Evolutionary conservation across 139 green algal genomes (phyloP).

Genomic region (Chlamydomonas applanata): DNA sequence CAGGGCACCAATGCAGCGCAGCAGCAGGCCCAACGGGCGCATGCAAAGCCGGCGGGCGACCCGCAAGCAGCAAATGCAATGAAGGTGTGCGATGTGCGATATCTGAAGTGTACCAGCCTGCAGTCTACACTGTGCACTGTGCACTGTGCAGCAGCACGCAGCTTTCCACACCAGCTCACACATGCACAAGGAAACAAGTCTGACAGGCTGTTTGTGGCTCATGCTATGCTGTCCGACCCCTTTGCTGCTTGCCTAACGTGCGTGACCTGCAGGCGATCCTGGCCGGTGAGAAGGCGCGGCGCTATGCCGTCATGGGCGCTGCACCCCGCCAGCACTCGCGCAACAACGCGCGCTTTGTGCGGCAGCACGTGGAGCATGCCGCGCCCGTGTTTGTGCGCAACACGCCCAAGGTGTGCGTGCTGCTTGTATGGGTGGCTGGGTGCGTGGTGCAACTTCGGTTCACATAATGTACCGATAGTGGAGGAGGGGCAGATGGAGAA

Average conservation of each 20-base stretch:
- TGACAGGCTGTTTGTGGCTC: too few species aligned
- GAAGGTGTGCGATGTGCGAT: too few species aligned
- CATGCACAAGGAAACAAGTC: too few species aligned
- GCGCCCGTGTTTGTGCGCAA: background rate
- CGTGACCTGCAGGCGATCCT: slow-evolving; percentile 1
- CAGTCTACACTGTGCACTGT: too few species aligned
- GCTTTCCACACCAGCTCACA: too few species aligned
- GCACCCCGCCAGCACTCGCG: slow-evolving; percentile 1
- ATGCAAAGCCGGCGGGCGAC: background rate
- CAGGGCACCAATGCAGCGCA: background rate
- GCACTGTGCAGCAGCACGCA: too few species aligned
- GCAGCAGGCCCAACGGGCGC: background rate
- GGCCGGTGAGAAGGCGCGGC: slow-evolving; percentile 3
- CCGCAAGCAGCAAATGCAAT: background rate
- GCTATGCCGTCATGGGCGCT: background rate
- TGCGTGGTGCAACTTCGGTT: too few species aligned
- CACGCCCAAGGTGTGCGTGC: slow-evolving; percentile 5
- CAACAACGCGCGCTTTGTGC: slow-evolving; percentile 2
- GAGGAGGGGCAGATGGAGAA: too few species aligned
- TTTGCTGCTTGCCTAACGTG: background rate
- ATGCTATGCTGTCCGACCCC: too few species aligned
- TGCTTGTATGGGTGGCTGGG: background rate
- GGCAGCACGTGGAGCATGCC: slow-evolving; percentile 13
- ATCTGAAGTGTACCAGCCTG: too few species aligned
- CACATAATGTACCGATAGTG: too few species aligned